phyloP scores from a whole-genome alignment of 2,329 filamentous ascomycete genomes.

The Epichloe baconii region DNA sequence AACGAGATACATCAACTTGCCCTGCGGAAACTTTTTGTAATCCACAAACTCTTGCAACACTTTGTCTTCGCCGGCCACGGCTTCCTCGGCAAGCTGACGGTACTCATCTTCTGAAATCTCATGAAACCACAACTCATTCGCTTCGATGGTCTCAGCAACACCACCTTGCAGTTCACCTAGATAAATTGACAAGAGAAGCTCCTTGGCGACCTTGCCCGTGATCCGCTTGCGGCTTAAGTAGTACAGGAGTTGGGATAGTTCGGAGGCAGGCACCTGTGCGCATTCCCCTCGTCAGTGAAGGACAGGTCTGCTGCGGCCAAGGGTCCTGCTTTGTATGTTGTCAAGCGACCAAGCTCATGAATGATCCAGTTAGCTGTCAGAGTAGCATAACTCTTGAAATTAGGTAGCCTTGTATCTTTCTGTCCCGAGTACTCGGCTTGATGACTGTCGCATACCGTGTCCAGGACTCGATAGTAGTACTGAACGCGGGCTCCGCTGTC shows the following conservation, averaged over 20 bases:
- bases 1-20: constrained; percentile 48
- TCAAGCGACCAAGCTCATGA: constrained; percentile 61
- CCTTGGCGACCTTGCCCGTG: constrained; percentile 44
- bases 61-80: constrained; percentile 32
- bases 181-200: constrained; percentile 40
- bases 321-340: constrained; percentile 32
- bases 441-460: constrained; percentile 25
- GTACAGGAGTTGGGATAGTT: constrained; percentile 38
- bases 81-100: constrained; percentile 28
- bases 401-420: constrained; percentile 8
- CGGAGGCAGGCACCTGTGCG: constrained; percentile 28
- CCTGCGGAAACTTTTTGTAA: constrained; percentile 35
- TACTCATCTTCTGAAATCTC: constrained; percentile 38
- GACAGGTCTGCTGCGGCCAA: constrained; percentile 17
- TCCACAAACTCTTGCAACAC: constrained; percentile 32
- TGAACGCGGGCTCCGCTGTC: constrained; percentile 70
- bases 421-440: constrained; percentile 9
- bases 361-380: constrained; percentile 55
- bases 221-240: constrained; percentile 36
- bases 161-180: constrained; percentile 30
- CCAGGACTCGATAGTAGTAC: constrained; percentile 62
- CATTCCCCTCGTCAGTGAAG: constrained; percentile 34
- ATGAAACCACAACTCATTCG: constrained; percentile 39
- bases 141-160: constrained; percentile 32
- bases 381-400: constrained; percentile 26